phyloP scores from a whole-genome alignment of 2,329 filamentous ascomycete species.

The Sclerotinia glacialis region DNA sequence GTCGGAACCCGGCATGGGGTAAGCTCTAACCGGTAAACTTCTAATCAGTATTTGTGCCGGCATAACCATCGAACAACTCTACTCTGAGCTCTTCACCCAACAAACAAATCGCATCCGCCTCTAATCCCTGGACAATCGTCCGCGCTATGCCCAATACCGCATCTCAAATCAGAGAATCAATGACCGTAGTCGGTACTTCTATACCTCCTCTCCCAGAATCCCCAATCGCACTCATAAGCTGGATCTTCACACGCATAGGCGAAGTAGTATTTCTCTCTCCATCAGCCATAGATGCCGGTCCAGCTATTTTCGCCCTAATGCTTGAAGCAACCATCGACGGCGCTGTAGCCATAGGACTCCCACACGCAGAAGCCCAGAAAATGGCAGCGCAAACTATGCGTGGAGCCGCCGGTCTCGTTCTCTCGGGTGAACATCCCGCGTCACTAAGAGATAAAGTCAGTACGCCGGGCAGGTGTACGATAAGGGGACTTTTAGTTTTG shows the following conservation, averaged over 20 bases:
- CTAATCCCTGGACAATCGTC: slow-evolving; percentile 40
- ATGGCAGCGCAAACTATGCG: slow-evolving; percentile 81
- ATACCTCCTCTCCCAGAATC: slow-evolving; percentile 55
- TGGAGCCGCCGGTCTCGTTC: slow-evolving; percentile 66
- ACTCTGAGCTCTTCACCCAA: slow-evolving; percentile 49
- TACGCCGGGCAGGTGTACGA: slow-evolving; percentile 75
- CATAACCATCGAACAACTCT: slow-evolving; percentile 67
- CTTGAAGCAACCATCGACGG: slow-evolving; percentile 75
- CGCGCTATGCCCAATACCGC: slow-evolving; percentile 85
- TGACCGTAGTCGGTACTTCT: slow-evolving; percentile 73
- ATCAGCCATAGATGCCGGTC: slow-evolving; percentile 68
- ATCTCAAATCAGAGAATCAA: slow-evolving; percentile 72
- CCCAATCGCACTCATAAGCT: slow-evolving; percentile 60
- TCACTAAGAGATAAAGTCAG: slow-evolving; percentile 72
- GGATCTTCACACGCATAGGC: slow-evolving; percentile 75
- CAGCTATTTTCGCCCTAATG: slow-evolving; percentile 70
- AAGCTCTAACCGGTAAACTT: slow-evolving; percentile 74
- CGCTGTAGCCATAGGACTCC: slow-evolving; percentile 74
- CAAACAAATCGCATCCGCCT: slow-evolving; percentile 41
- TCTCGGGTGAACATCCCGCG: slow-evolving; percentile 70
- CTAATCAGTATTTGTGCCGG: slow-evolving; percentile 80
- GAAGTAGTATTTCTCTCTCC: slow-evolving; percentile 66
- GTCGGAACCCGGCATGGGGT: slow-evolving; percentile 62
- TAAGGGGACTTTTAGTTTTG: slow-evolving; percentile 68
- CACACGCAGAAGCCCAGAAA: slow-evolving; percentile 66